Percentiles rank a stretch among this genome's conserved stretches.
phyloP scores from a whole-genome alignment of 208 protist genomes.

The Leishmania braziliensis region DNA sequence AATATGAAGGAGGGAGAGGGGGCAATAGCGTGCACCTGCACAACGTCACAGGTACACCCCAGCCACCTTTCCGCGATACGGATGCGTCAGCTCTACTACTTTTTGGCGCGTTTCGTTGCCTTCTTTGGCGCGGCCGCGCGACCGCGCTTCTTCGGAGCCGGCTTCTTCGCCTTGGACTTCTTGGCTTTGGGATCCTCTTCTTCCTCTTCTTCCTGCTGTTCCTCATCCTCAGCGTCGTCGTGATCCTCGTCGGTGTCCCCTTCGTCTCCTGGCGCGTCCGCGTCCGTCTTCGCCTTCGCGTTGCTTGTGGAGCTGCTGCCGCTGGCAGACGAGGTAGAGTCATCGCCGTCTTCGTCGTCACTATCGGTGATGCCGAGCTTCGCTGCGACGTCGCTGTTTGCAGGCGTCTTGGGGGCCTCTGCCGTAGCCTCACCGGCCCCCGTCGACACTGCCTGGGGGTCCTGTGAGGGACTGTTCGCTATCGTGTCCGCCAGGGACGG shows the following conservation, averaged over 20 bases:
- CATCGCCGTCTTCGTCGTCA: constrained; percentile 23
- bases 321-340: constrained; percentile 38
- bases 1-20: not conserved
- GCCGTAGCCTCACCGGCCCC: not conserved
- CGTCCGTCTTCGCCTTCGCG: constrained; percentile 3
- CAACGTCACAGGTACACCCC: not conserved
- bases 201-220: constrained; percentile 15
- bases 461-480: constrained; percentile 8
- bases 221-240: constrained; percentile 14
- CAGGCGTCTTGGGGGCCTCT: not conserved
- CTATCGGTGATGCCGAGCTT: constrained; percentile 45
- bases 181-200: constrained; percentile 20
- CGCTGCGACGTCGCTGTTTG: constrained; percentile 3
- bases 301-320: constrained; percentile 8
- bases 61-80: not conserved
- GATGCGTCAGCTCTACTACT: constrained; percentile 12
- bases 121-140: constrained; percentile 40
- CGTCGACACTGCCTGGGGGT: not conserved
- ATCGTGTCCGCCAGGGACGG: constrained; percentile 9
- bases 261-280: constrained; percentile 4
- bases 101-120: constrained; percentile 61
- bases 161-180: constrained; percentile 23
- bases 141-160: constrained; percentile 35
- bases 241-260: constrained; percentile 14
- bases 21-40: not conserved